phyloP scores from a whole-genome alignment of 2,329 filamentous ascomycete genomes.

The Epichloe gansuensis region DNA sequence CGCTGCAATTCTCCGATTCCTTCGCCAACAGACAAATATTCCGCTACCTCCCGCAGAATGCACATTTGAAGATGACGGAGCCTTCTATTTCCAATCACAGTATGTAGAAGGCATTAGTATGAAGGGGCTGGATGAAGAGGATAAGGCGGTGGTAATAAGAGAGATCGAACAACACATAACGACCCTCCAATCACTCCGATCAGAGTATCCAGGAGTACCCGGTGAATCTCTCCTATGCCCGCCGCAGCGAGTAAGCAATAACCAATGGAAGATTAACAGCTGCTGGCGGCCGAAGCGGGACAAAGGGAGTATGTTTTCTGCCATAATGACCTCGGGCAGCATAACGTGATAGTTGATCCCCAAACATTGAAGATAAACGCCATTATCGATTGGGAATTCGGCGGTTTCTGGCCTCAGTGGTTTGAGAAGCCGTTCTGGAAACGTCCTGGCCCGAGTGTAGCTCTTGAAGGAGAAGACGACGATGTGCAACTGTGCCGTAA shows the following conservation, averaged over 20 bases:
- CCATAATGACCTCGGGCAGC: conserved; percentile 7
- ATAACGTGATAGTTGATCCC: conserved; percentile 9
- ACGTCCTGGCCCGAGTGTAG: conserved; percentile 7
- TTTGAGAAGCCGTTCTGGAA: conserved; percentile 11
- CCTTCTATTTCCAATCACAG: conserved; percentile 3
- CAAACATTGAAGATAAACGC: conserved; percentile 17
- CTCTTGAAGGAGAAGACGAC: conserved; percentile 6
- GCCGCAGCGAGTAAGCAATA: conserved; percentile 5
- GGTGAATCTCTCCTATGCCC: conserved; percentile 6
- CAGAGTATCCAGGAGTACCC: conserved; percentile 7
- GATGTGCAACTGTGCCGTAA: conserved; percentile 5
- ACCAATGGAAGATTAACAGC: conserved; percentile 6
- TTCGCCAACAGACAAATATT: conserved; percentile 7
- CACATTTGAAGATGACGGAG: conserved; percentile 8
- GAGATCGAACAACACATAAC: conserved; percentile 2
- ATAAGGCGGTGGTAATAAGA: conserved; percentile 1
- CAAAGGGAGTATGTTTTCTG: conserved; percentile 9
- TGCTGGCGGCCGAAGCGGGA: conserved; percentile 4
- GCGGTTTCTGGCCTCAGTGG: conserved; percentile 18
- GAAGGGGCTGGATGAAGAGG: neutral
- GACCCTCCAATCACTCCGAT: conserved; percentile 1
- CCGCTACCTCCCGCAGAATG: conserved; percentile 3
- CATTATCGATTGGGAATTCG: conserved; percentile 25
- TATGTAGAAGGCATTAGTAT: conserved; percentile 5
- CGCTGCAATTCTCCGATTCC: neutral